A percentile compares a stretch with the other conserved stretches of the same genome.
These are phyloP conservation scores for Quercus berberidifolia DNA, from an alignment of 306 rosid species.

Conservation along the genomic window DNA sequence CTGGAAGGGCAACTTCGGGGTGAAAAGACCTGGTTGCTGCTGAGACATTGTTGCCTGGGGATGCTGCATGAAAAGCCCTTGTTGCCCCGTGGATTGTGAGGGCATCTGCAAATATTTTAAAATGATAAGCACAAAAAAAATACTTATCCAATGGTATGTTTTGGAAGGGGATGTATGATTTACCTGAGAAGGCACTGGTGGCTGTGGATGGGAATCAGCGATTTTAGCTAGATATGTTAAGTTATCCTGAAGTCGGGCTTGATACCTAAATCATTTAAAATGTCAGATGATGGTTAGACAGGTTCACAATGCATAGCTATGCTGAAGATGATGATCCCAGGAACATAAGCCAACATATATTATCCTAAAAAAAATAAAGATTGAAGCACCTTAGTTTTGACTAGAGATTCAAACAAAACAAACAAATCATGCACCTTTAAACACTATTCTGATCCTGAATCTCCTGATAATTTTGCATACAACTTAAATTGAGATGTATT, in stretches of 20 bases:
- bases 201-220: conserved; percentile 37
- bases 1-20: conserved; percentile 24
- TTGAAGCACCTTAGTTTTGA: not conserved
- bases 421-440: conserved; percentile 1
- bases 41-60: conserved; percentile 27
- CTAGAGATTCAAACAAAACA: not conserved
- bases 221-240: conserved; percentile 43
- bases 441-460: not conserved
- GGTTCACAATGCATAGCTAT: not conserved
- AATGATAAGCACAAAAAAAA: not conserved
- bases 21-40: conserved; percentile 23
- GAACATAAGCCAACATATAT: conserved; percentile 1
- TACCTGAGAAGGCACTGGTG: conserved; percentile 37
- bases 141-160: not conserved
- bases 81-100: conserved; percentile 16
- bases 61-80: conserved; percentile 35
- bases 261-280: conserved; percentile 30
- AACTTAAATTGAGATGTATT: not conserved
- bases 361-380: not conserved
- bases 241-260: conserved; percentile 56
- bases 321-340: not conserved
- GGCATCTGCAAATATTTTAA: conserved; percentile 16
- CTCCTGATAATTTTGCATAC: not conserved
- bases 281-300: not conserved
- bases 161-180: conserved; percentile 2